Evolutionary conservation across 495 filamentous ascomycete species (phyloP).

Genomic region (Amniculicola lignicola): DNA sequence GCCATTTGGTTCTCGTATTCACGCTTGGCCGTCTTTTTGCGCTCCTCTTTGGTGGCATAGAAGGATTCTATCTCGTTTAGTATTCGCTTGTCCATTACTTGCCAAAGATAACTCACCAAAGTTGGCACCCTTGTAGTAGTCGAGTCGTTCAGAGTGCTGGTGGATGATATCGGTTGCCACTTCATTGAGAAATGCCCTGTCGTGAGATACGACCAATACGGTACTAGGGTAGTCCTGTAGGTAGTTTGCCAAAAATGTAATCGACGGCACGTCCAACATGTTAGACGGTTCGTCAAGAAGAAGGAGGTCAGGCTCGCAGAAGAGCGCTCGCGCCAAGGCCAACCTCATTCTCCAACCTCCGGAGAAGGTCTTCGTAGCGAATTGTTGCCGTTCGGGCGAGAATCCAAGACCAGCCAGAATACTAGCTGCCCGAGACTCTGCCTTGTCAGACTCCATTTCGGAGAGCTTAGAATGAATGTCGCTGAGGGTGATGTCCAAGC

Average conservation of each 20-base stretch:
- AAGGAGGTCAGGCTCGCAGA: conserved; percentile 96
- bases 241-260: conserved; percentile 96
- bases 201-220: conserved; percentile 95
- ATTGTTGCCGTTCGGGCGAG: conserved; percentile 88
- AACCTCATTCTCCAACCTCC: conserved; percentile 99
- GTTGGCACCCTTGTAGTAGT: conserved; percentile 98
- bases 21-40: conserved; percentile 90
- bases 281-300: conserved; percentile 99
- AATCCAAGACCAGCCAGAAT: conserved; percentile 97
- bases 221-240: conserved; percentile 92
- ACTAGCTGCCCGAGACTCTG: conserved; percentile 88
- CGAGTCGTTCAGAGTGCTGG: conserved; percentile 92
- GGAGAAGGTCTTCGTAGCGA: conserved; percentile 94
- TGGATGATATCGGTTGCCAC: conserved; percentile 99
- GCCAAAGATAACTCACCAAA: conserved; percentile 56
- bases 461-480: conserved; percentile 90
- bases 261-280: conserved; percentile 99
- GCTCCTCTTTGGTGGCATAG: conserved; percentile 96
- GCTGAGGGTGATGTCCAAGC: conserved; percentile 78
- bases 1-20: conserved; percentile 99
- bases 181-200: conserved; percentile 98
- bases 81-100: neutral
- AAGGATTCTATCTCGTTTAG: conserved; percentile 65
- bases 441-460: conserved; percentile 99
- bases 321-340: conserved; percentile 88